Base-by-base conservation (phyloP, 495 filamentous ascomycete species). In the Xylaria flabelliformis region DNA sequence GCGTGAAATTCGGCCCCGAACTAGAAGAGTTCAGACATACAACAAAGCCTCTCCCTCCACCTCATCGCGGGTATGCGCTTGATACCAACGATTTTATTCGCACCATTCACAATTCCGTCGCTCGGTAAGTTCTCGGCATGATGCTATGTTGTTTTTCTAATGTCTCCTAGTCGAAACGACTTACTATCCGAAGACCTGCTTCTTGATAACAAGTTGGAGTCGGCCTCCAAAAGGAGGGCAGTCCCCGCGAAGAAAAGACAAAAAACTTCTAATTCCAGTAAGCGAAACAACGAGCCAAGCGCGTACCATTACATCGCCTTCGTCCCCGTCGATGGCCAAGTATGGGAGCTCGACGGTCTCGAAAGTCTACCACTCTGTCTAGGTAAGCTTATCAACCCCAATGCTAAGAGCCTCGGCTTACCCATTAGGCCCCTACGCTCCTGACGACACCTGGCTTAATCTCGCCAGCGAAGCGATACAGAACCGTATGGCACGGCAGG, bases 301-400 rank as follows among this genome's bases (percentile, higher is more conserved):
- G 73, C 42, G 55, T 96, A 91, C 74, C 96, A 99, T 76, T 99
- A 95, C 78, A 92, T 97, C 73, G 94, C 94, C 4, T 97, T 93
- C 76, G 91, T 98, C 55, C 94, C 95, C 15, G 87, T 91, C 21
- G 84, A 89, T 50, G 90, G 88, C 7, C 83, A 89, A 44, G 86
- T 97, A 19, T 99, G 94, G 94, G 92, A 94, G 72, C 90, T 99
- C 7, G 96, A 99, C 77, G 96, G 96, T 3, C 84, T 99, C 7
- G 89, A 94, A 79, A 82, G 83, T 41, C 88, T 90, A 73, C 96
- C 96, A 15, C 85, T 90, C 51, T 86, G 86, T 69, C 82, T 97
- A 42, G 92, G 94, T 91, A 82, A 24, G 56, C 32, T 12, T 8
- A 50, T 36, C 32, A 26, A 42, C 6, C 41, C 26, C 53, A 5